Base-by-base conservation (phyloP, 164 flowering plant species). In the Aristolochia californica region DNA sequence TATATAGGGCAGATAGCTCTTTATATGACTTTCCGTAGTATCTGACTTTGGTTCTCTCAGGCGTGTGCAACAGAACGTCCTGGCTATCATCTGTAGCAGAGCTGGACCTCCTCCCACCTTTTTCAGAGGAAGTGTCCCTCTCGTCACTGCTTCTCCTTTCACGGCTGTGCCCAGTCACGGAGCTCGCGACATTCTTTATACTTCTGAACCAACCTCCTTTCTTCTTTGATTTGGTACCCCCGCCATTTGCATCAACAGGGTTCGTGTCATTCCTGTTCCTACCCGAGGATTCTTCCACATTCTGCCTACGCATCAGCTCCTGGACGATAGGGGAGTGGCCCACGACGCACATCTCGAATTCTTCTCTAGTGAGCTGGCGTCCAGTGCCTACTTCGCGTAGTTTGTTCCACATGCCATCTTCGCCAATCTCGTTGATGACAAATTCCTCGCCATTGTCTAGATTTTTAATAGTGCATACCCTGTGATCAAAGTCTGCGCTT, bases 71-170 rank as follows among this genome's bases (percentile, higher is more conserved):
- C 0, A 80, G 73, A 24, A 68, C 74, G 58, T 94, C 97, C 76
- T 94, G 99, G 74, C 97, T 87, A 58, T 94, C 97, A 70, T 91
- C 97, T 0, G 97, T 91, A 17, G 97, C 91, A 5, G 99, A 94
- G 66, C 97, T 90, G 1, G 97, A 94, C 77, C 97, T 78, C 64
- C 97, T 66, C 43, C 97, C 96, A 47, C 91, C 96, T 66, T 81
- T 87, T 62, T 94, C 97, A 2, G 97, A 90, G 3, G 90, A 82
- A 2, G 97, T 93, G 70, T 89, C 97, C 72, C 78, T 85, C 78
- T 93, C 97, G 50, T 88, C 97, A 62, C 93, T 81, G 68, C 95
- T 94, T 45, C 93, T 73, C 48, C 87, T 81, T 68, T 90, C 97
- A 28, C 24, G 24, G 22, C 22, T 1, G 55, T 78, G 67, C 5